A percentile compares a stretch with the other conserved stretches of the same genome.
These are phyloP conservation scores for Amanita pseudoporphyria DNA, from an alignment of 768 basidiomycete genomes.

Conservation along the genomic window DNA sequence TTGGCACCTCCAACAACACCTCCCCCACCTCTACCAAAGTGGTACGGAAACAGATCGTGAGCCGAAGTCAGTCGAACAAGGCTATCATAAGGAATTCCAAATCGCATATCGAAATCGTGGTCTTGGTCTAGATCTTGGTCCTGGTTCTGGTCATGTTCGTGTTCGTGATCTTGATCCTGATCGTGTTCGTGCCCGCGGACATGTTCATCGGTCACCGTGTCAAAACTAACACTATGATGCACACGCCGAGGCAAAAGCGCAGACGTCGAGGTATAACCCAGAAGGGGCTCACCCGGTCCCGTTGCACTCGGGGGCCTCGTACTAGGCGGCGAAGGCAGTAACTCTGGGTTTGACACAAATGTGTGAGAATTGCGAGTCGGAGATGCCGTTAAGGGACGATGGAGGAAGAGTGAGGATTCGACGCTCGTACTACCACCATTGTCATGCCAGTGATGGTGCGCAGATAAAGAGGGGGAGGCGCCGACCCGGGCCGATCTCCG, in stretches of 20 bases:
- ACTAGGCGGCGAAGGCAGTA: conserved; percentile 15
- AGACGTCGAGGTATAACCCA: too few relatives aligned
- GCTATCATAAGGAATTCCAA: conserved; percentile 62
- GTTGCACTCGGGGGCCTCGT: conserved; percentile 15
- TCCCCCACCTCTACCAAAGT: conserved; percentile 11
- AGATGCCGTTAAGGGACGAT: conserved; percentile 9
- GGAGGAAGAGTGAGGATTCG: conserved; percentile 12
- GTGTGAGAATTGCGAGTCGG: background rate
- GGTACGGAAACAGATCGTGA: conserved; percentile 48
- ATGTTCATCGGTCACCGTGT: conserved; percentile 11
- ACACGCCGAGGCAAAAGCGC: background rate
- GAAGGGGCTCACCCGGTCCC: background rate
- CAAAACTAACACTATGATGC: background rate
- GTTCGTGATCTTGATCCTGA: conserved; percentile 22
- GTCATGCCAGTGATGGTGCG: conserved; percentile 19
- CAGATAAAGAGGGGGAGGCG: conserved; percentile 10
- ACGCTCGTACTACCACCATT: conserved; percentile 10
- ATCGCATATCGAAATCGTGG: conserved; percentile 26
- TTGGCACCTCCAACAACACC: too few relatives aligned
- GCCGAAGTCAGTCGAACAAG: conserved; percentile 63
- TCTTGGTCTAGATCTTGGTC: conserved; percentile 16
- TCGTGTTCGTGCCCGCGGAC: too few relatives aligned
- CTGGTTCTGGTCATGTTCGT: background rate
- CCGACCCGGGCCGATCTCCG: conserved; percentile 29
- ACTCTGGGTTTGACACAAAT: conserved; percentile 2